Conservation (phyloP, 768 basidiomycete genomes). For the Cyclocybe cylindracea region DNA sequence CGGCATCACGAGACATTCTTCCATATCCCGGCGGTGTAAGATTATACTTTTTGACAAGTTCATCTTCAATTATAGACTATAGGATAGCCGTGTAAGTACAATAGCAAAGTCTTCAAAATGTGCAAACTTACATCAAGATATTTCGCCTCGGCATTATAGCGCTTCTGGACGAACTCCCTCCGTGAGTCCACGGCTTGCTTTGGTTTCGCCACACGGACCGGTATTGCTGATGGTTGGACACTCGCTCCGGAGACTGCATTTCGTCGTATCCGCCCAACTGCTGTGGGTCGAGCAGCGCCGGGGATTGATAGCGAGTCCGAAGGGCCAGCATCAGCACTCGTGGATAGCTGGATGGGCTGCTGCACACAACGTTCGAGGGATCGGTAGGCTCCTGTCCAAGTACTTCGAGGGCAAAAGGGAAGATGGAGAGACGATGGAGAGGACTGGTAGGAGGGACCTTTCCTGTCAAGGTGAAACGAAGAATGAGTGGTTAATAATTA, state of each 20-base stretch:
- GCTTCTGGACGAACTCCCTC: conserved; percentile 70
- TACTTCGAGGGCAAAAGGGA: conserved; percentile 34
- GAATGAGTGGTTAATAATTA: conserved; percentile 56
- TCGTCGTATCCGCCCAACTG: conserved; percentile 58
- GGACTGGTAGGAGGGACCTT: conserved; percentile 28
- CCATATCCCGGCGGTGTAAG: conserved; percentile 73
- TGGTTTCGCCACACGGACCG: conserved; percentile 21
- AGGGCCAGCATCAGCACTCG: conserved; percentile 36
- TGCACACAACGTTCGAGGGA: conserved; percentile 34
- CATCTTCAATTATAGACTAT: conserved; percentile 80
- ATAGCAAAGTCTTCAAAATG: conserved; percentile 2
- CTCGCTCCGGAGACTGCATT: conserved; percentile 43
- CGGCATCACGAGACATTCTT: conserved; percentile 63
- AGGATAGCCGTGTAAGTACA: conserved; percentile 20
- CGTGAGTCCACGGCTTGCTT: conserved; percentile 61
- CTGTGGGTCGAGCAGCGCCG: conserved; percentile 52
- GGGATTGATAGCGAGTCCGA: conserved; percentile 64
- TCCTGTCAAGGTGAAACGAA: conserved; percentile 30
- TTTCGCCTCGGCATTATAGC: conserved; percentile 68
- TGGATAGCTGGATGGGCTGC: conserved; percentile 30
- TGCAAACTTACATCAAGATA: conserved; percentile 71
- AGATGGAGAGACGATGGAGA: conserved; percentile 37
- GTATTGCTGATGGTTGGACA: conserved; percentile 16
- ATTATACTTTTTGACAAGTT: conserved; percentile 69
- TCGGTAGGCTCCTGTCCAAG: conserved; percentile 35